Base-by-base conservation (phyloP, 2,329 filamentous ascomycete species). In the Drechslera avenae region DNA sequence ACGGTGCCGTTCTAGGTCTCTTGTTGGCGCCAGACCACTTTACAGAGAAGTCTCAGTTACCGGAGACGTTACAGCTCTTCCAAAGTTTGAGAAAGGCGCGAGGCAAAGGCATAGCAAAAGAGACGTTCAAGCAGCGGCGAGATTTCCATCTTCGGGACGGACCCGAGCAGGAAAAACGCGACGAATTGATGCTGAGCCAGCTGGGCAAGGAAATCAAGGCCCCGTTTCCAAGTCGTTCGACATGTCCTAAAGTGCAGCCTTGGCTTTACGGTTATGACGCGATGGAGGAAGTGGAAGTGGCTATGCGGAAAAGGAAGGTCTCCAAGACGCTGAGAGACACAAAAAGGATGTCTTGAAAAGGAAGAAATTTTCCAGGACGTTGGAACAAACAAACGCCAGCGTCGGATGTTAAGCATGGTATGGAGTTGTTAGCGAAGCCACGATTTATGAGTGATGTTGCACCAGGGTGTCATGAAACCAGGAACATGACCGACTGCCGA, bases 201-300 rank as follows among this genome's bases (percentile, higher is more conserved):
- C 63, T 87, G 2, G 83, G 79, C 1, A 78, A 77, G 42, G 76
- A 81, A 43, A 78, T 76, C 1, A 39, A 59, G n/a, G 59, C 59
- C n/a, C 77, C 80, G 1, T 89, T 87, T 57, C 86, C 86, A 0
- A 85, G 82, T 68, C 75, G 85, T 40, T 85, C 85, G 79, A 71
- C 68, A 6, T 73, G 69, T 57, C 69, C 68, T 13, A 54, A 68
- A 28, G 66, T 72, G 14, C 69, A 73, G 43, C 63, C 62, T 17
- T 72, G 70, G 69, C 46, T 73, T 7, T 73, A 71, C 46, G 68
- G 69, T 4, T 73, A 73, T 56, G 64, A 72, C 53, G 69, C 68
- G 28, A 53, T 50, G 19, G 57, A 65, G 23, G 69, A 71, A 32
- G 69, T 71, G 1, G 62, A 69, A 50, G 52, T 39, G 28, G 60